phyloP scores from a whole-genome alignment of 2,329 filamentous ascomycete genomes.

The Cryphonectria nitschkei region DNA sequence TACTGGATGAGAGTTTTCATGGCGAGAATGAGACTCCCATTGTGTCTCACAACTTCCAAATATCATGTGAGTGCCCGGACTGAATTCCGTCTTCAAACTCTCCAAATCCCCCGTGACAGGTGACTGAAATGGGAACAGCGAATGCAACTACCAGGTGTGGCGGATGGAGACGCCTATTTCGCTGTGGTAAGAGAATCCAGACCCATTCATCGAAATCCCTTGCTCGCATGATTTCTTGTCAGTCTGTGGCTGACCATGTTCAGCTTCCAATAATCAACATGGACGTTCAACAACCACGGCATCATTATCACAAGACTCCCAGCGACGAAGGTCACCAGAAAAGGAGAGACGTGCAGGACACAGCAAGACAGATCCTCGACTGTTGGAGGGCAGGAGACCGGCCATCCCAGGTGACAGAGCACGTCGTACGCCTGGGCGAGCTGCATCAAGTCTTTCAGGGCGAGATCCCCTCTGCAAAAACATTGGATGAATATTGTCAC shows the following conservation, averaged over 20 bases:
- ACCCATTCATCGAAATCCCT: background rate
- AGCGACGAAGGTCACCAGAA: background rate
- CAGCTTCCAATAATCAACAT: background rate
- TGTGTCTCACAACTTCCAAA: background rate
- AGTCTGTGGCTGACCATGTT: background rate
- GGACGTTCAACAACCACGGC: background rate
- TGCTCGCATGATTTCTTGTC: background rate
- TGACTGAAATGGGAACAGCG: background rate
- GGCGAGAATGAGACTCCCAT: background rate
- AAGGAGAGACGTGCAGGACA: background rate
- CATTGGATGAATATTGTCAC: background rate
- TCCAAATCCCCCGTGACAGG: background rate
- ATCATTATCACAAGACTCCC: background rate
- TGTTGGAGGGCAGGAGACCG: background rate
- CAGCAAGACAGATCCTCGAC: background rate
- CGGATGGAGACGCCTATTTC: background rate
- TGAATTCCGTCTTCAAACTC: background rate
- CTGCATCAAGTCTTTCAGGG: background rate
- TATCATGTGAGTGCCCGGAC: background rate
- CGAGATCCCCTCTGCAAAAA: background rate
- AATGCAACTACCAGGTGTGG: background rate
- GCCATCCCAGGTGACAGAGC: background rate
- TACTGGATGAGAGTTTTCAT: slow-evolving; percentile 2
- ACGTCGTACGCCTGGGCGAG: background rate
- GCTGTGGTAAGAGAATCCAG: background rate